Evolutionary conservation across 2,329 filamentous ascomycete species (phyloP).

Genomic region (Fusarium globosum): DNA sequence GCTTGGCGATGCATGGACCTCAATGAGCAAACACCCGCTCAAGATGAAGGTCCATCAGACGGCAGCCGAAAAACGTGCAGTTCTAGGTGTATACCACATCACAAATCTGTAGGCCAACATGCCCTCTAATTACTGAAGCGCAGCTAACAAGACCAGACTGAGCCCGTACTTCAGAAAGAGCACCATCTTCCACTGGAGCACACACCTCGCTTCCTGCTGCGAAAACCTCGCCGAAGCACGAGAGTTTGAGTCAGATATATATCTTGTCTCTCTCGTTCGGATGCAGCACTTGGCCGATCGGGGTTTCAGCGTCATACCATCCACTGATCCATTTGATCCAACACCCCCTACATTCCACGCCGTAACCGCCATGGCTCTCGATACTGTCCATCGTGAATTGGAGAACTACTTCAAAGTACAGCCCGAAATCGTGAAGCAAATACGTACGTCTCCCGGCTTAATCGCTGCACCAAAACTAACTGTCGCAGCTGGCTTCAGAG

Average conservation of each 20-base stretch:
- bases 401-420: slow-evolving; percentile 42
- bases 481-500: slow-evolving; percentile 48
- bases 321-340: slow-evolving; percentile 39
- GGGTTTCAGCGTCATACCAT: slow-evolving; percentile 39
- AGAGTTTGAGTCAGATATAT: slow-evolving; percentile 49
- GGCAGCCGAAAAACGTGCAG: slow-evolving; percentile 53
- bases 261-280: slow-evolving; percentile 48
- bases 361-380: slow-evolving; percentile 50
- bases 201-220: slow-evolving; percentile 51
- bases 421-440: slow-evolving; percentile 33
- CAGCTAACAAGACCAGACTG: neutral
- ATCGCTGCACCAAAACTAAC: neutral
- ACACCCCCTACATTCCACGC: slow-evolving; percentile 38
- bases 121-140: fast-evolving
- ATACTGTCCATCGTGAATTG: slow-evolving; percentile 48
- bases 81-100: slow-evolving; percentile 55
- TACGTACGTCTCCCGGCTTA: slow-evolving; percentile 13
- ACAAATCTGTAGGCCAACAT: slow-evolving; percentile 46
- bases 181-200: slow-evolving; percentile 47
- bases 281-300: slow-evolving; percentile 51
- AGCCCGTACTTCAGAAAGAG: slow-evolving; percentile 47
- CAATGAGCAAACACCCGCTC: slow-evolving; percentile 29
- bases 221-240: slow-evolving; percentile 42
- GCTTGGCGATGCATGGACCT: slow-evolving; percentile 48
- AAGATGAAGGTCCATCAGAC: slow-evolving; percentile 41